Conservation (phyloP, 495 filamentous ascomycete species). For the Hypomontagnella monticulosa region DNA sequence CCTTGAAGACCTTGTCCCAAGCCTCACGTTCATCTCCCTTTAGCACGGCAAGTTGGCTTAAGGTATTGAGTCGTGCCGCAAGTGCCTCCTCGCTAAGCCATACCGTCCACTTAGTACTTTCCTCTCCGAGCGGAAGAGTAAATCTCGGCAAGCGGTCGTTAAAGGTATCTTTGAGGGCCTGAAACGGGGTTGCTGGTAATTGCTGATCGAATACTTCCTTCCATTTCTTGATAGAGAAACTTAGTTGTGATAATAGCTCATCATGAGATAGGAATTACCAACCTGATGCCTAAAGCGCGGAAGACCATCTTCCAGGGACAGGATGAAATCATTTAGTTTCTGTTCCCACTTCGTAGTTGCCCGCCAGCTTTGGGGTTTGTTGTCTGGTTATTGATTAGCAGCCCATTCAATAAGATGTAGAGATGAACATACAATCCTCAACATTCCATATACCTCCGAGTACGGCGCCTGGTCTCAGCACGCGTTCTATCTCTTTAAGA, state of each 20-base stretch:
- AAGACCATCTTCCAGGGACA: slow-evolving; percentile 58
- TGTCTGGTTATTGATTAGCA: slow-evolving; percentile 49
- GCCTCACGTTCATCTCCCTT: slow-evolving; percentile 60
- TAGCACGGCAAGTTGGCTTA: slow-evolving; percentile 68
- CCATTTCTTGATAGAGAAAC: slow-evolving; percentile 51
- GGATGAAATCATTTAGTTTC: slow-evolving; percentile 61
- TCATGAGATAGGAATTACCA: neutral
- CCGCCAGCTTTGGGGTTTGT: slow-evolving; percentile 57
- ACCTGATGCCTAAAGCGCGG: slow-evolving; percentile 63
- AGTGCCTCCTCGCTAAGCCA: slow-evolving; percentile 63
- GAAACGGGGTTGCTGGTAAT: slow-evolving; percentile 51
- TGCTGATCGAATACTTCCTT: slow-evolving; percentile 63
- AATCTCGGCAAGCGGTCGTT: slow-evolving; percentile 55
- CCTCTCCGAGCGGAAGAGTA: slow-evolving; percentile 57
- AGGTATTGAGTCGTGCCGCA: slow-evolving; percentile 64
- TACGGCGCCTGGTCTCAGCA: slow-evolving; percentile 59
- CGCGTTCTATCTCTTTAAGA: slow-evolving; percentile 66
- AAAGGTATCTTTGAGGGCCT: slow-evolving; percentile 49
- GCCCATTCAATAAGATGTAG: slow-evolving; percentile 11
- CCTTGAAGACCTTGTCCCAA: slow-evolving; percentile 53
- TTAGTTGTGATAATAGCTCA: slow-evolving; percentile 6
- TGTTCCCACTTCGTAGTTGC: slow-evolving; percentile 63
- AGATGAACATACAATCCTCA: slow-evolving; percentile 64
- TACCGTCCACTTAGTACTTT: slow-evolving; percentile 51
- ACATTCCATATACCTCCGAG: slow-evolving; percentile 74